Evolutionary conservation across 2,329 filamentous ascomycete genomes (phyloP), one percentile per base, ranked within the genome.

Genomic region (Cladobotryum mycophilum): DNA sequence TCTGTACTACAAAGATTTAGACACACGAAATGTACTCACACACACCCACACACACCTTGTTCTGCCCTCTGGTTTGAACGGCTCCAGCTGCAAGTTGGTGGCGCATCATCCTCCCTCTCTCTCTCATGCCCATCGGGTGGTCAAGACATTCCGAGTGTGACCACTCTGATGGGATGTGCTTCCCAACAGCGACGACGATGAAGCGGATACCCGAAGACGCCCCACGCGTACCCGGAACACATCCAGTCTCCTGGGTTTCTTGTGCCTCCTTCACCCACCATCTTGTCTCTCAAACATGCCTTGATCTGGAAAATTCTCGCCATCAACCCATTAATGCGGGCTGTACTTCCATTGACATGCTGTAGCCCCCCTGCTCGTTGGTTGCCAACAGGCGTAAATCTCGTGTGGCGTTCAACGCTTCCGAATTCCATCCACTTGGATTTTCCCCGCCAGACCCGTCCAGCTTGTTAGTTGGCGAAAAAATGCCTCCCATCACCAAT

Each of bases 171-270:
- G 18, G 35, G 45, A 20, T 41, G 38, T 20, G 38, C 38, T 35
- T 46, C 35, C 42, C 42, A 20, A 45, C 20, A 25, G 43, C 25
- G 40, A 22, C 48, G 40, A 47, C 38, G 51, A 51, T 53, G 48
- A 53, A 53, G 51, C 51, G 47, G 51, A 47, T 47, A 53, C 51
- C 51, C 51, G 51, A 47, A 44, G 40, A 36, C 37, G 43, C 47
- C 36, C 35, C 41, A 18, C 47, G 34, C 41, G 38, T 22, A 30
- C 17, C 41, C 44, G 43, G 48, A 35, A 30, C 44, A 37, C n/a
- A 17, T 17, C 41, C 44, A 49, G 33, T 18, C 15, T n/a, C 20
- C n/a, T 15, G 47, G 47, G 37, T 30, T 41, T 30, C 41, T 40
- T 33, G 46, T 49, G 41, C 47, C n/a, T 41, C 49, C 45, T 25